Percentiles rank a stretch among this genome's conserved stretches.
phyloP scores from a whole-genome alignment of 805 yeast genomes.

The Yamadazyma laniorum region DNA sequence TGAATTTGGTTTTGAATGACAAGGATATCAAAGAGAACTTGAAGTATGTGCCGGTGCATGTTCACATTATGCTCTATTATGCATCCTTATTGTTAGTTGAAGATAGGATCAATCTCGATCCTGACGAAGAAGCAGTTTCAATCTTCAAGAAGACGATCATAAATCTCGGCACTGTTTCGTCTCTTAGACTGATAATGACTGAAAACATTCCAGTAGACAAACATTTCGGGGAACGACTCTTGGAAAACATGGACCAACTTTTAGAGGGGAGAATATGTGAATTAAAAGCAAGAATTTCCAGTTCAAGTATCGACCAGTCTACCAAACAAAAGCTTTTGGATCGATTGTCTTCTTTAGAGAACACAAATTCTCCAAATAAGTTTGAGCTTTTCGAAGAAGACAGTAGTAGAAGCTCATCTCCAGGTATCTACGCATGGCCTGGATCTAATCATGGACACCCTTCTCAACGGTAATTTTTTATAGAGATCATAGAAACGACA shows the following conservation, averaged over 20 bases:
- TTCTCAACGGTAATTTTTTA: constrained; percentile 2
- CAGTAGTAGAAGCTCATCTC: constrained; percentile 26
- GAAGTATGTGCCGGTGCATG: constrained; percentile 68
- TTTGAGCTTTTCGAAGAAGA: constrained; percentile 21
- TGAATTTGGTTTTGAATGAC: constrained; percentile 58
- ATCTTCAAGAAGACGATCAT: constrained; percentile 28
- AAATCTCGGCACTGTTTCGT: constrained; percentile 42
- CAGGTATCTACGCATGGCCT: constrained; percentile 59
- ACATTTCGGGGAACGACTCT: constrained; percentile 46
- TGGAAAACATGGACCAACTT: constrained; percentile 31
- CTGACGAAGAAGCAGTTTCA: constrained; percentile 12
- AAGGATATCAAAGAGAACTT: constrained; percentile 54
- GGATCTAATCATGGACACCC: constrained; percentile 70
- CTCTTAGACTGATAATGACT: constrained; percentile 41
- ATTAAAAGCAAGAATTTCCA: constrained; percentile 11
- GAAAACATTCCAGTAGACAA: constrained; percentile 53
- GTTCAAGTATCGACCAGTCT: constrained; percentile 6
- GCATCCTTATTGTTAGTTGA: constrained; percentile 52
- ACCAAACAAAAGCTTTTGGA: constrained; percentile 16
- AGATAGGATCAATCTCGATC: constrained; percentile 10
- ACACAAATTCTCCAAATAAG: constrained; percentile 14
- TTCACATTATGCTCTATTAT: constrained; percentile 68
- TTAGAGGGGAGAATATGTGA: constrained; percentile 25
- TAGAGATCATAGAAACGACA: not conserved
- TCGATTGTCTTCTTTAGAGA: constrained; percentile 15